Conservation (phyloP, 2,329 filamentous ascomycete species). For the Neonectria coccinea region DNA sequence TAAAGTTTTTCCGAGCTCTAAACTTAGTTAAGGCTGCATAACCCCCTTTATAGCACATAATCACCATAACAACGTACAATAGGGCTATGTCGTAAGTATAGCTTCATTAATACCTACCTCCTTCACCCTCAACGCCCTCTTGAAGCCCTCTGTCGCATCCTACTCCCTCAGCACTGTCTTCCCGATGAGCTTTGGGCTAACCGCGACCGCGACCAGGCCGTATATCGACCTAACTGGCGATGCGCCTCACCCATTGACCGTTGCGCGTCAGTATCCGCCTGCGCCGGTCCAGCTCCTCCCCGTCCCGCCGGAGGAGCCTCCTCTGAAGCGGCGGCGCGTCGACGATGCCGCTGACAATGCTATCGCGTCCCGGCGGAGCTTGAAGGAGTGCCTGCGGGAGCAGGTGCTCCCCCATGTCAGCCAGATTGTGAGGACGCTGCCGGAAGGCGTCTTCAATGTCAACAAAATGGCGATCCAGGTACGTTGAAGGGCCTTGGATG, state of each 20-base stretch:
- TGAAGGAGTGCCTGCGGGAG: constrained; percentile 44
- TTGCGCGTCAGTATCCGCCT: constrained; percentile 16
- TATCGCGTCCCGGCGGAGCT: constrained; percentile 27
- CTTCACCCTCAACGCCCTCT: constrained; percentile 12
- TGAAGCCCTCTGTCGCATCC: constrained; percentile 10
- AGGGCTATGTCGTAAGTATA: constrained; percentile 41
- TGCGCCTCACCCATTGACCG: constrained; percentile 17
- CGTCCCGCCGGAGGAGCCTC: constrained; percentile 41
- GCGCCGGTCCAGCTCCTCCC: constrained; percentile 28
- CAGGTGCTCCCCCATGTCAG: constrained; percentile 52
- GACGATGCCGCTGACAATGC: constrained; percentile 33
- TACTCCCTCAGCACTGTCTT: constrained; percentile 14
- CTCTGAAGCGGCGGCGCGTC: constrained; percentile 49
- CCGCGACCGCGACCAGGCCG: constrained; percentile 41
- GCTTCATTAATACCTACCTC: constrained; percentile 6
- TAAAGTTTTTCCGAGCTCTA: constrained; percentile 27
- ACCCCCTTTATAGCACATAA: constrained; percentile 15
- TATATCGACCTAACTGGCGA: constrained; percentile 48
- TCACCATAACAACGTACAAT: constrained; percentile 29
- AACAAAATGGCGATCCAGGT: constrained; percentile 49
- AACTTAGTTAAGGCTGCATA: constrained; percentile 9
- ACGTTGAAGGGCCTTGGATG: constrained; percentile 16
- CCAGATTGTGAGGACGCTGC: constrained; percentile 41
- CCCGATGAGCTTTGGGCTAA: constrained; percentile 46
- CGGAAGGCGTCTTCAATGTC: constrained; percentile 38